phyloP scores from a whole-genome alignment of 345 rosid genomes.

The Hypericum perforatum region DNA sequence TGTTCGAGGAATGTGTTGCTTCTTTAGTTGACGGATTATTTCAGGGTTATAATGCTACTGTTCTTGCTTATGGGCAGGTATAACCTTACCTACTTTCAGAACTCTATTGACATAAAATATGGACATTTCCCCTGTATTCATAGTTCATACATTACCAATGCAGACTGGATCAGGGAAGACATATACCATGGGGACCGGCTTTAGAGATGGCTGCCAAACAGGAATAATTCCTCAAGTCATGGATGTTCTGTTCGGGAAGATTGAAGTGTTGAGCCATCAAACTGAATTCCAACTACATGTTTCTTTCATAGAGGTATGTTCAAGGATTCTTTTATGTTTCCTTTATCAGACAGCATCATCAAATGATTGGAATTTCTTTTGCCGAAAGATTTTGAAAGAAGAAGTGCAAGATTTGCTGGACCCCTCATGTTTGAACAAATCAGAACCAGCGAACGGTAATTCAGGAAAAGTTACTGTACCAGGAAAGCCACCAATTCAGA shows the following conservation, averaged over 20 bases:
- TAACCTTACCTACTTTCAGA: conserved; percentile 7
- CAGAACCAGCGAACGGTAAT: conserved; percentile 49
- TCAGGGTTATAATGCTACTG: conserved; percentile 98
- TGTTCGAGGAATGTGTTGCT: conserved; percentile 85
- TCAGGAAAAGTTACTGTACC: conserved; percentile 50
- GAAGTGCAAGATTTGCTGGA: conserved; percentile 95
- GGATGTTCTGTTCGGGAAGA: conserved; percentile 75
- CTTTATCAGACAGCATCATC: no score
- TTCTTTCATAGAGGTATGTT: conserved; percentile 90
- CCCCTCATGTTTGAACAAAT: conserved; percentile 40
- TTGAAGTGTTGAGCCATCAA: conserved; percentile 62
- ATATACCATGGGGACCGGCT: conserved; percentile 97
- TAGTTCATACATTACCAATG: conserved; percentile 11
- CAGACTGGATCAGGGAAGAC: conserved; percentile 99
- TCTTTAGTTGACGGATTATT: conserved; percentile 93
- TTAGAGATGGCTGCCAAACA: conserved; percentile 62
- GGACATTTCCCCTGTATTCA: conserved; percentile 9
- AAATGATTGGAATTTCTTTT: conserved; percentile 11
- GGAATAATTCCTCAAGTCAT: conserved; percentile 88
- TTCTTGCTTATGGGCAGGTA: conserved; percentile 99
- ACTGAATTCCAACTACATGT: conserved; percentile 81
- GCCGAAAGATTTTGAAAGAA: conserved; percentile 84
- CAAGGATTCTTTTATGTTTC: conserved; percentile 1
- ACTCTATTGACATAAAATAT: conserved; percentile 5
- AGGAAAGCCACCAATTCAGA: conserved; percentile 92